Conservation (phyloP, 257 asterid species). For the Nicotiana paniculata region DNA sequence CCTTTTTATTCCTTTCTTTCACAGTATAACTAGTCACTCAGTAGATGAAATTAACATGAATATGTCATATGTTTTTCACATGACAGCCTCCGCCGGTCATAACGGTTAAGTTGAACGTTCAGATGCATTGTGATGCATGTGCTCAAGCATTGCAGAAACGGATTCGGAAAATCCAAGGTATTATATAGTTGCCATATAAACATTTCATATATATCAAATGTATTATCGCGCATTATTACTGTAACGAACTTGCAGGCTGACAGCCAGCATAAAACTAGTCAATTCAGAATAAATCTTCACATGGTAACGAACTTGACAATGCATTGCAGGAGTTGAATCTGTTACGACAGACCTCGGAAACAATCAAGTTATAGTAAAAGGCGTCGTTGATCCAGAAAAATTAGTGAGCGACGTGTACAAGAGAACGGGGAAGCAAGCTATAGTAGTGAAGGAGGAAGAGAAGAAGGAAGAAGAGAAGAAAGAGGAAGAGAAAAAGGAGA, state of each 20-base stretch:
- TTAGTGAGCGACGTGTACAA: slow-evolving; percentile 66
- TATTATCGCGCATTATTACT: neutral
- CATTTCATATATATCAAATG: neutral
- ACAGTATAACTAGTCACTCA: neutral
- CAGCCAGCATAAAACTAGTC: neutral
- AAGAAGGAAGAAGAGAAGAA: slow-evolving; percentile 43
- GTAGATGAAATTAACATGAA: neutral
- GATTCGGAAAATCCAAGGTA: slow-evolving; percentile 54
- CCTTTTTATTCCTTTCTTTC: neutral
- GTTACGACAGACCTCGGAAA: slow-evolving; percentile 58
- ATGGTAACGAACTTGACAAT: neutral
- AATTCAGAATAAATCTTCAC: neutral
- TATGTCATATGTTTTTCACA: neutral
- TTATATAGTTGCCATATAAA: neutral
- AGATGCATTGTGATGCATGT: slow-evolving; percentile 93
- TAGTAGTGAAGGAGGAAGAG: slow-evolving; percentile 53
- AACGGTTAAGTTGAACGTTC: slow-evolving; percentile 59
- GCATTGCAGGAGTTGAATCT: slow-evolving; percentile 63
- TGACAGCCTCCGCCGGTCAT: slow-evolving; percentile 65
- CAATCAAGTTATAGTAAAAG: slow-evolving; percentile 57
- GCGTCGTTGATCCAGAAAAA: slow-evolving; percentile 69
- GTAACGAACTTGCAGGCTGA: neutral
- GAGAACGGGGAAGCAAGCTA: slow-evolving; percentile 68
- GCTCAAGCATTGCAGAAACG: slow-evolving; percentile 72
- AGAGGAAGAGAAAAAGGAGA: slow-evolving; percentile 29